Evolutionary conservation across 805 yeast genomes (phyloP).

Genomic region (Blastobotrys peoriensis): DNA sequence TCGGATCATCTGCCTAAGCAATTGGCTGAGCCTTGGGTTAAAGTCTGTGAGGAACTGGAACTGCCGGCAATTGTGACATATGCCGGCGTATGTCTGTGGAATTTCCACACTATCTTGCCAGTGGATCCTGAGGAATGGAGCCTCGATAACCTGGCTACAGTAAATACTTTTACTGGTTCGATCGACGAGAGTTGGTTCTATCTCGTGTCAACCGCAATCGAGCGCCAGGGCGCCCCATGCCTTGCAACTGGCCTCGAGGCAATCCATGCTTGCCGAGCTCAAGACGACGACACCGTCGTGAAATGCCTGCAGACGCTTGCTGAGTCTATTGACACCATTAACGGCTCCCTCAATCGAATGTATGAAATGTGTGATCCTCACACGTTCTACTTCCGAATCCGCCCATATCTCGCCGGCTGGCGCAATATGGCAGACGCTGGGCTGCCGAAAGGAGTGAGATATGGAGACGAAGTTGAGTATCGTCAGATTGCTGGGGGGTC

Average conservation of each 20-base stretch:
- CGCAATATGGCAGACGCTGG: constrained; percentile 86
- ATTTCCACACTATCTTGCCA: constrained; percentile 60
- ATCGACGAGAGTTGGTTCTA: constrained; percentile 94
- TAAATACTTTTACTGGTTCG: constrained; percentile 82
- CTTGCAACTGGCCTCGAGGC: constrained; percentile 64
- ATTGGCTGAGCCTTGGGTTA: constrained; percentile 64
- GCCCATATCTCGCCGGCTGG: constrained; percentile 95
- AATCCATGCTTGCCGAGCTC: constrained; percentile 46
- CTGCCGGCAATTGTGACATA: constrained; percentile 86
- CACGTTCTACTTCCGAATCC: constrained; percentile 73
- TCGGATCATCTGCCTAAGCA: constrained; percentile 57
- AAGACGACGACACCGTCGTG: constrained; percentile 39
- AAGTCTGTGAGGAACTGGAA: constrained; percentile 51
- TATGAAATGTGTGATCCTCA: constrained; percentile 95
- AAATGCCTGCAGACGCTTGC: constrained; percentile 58
- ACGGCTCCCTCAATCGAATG: constrained; percentile 69
- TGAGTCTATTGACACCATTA: constrained; percentile 66
- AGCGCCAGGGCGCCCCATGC: constrained; percentile 70
- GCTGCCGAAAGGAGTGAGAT: constrained; percentile 67
- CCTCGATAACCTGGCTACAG: constrained; percentile 67
- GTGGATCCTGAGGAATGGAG: constrained; percentile 39
- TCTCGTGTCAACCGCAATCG: constrained; percentile 80
- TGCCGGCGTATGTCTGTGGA: constrained; percentile 86
- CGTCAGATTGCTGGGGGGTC: constrained; percentile 79
- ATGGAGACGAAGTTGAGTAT: constrained; percentile 58